Base-by-base conservation (phyloP, 2,329 filamentous ascomycete species). In the Colletotrichum tamarilloi region DNA sequence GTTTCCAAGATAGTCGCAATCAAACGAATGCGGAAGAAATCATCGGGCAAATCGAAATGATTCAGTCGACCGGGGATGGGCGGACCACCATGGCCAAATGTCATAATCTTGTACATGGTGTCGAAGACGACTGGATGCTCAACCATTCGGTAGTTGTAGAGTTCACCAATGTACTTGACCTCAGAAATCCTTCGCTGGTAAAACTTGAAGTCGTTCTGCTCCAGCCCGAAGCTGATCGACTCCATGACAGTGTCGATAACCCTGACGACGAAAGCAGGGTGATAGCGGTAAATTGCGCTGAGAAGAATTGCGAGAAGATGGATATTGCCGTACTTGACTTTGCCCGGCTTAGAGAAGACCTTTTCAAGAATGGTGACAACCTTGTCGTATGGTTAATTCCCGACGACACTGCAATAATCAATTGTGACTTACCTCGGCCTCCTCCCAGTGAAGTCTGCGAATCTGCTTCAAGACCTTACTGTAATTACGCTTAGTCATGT, bases 71-170 rank as follows among this genome's bases (percentile, higher is more conserved):
- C 95, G 22, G 94, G 94, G 30, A 93, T 87, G 1, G 96, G 96
- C 56, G 93, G 94, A 0, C 96, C 96, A 89, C 90, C 91, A 81
- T 98, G 94, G 30, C 96, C 97, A 81, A 97, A 98, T 8, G 95
- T 97, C 81, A 98, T 89, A 77, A 99, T 93, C 79, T 95, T 95
- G 86, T 98, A 99, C 83, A 99, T 89, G 1, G 93, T 94, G 79
- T 99, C 97, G 78, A 99, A 99, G 64, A 99, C 93, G 28, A 98
- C 93, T 0, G 94, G 94, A 56, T 97, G 97, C 82, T 99, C 97
- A 49, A 99, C 90, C 90, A 99, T 94, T 70, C 97, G 94, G 81
- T 98, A 99, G 79, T 98, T 98, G 85, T 99, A 99, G 11, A 99
- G 89, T 83, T 99, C 97, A 26, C 94, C 95, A 5, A 99, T 87